Evolutionary conservation across 768 basidiomycete genomes (phyloP), one percentile per base, ranked within the genome.

Genomic region (Dentipellis fragilis): DNA sequence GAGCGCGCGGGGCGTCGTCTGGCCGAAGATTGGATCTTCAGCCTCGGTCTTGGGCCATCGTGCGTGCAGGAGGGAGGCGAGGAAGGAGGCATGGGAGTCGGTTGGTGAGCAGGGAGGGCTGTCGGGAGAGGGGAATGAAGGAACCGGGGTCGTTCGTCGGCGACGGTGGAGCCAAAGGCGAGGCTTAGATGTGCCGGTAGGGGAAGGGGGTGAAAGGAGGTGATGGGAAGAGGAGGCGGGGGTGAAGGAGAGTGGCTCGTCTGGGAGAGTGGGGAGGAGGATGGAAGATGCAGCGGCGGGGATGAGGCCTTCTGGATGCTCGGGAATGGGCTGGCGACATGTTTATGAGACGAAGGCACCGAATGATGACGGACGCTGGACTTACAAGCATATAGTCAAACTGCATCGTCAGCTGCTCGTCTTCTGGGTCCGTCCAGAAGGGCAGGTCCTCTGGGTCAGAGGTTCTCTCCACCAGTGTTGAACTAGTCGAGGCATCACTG

Each of bases 81-180:
- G 61, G 52, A 62, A 57, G 54, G 58, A 59, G 23, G 56, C 52
- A 6, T 54, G 56, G 10, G 56, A 11, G 45, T 62, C 59, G 9
- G 60, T 55, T 2, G 60, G 59, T 23, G 59, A 37, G 4, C 55
- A 45, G 3, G 60, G 55, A 4, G 51, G 58, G 46, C 42, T 54
- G 50, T 45, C 64, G 57, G 19, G 67, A 50, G n/a, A 59, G 29
- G 29, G 29, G 29, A 29, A 29, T 29, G 29, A 29, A 29, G 29
- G 29, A 6, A 29, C 29, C 16, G 45, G 62, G 54, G 45, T 71
- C 59, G 10, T 71, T 66, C 62, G 69, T 73, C 48, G 75, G 73
- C 68, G 71, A 46, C 77, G 73, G 59, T 77, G 76, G 48, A 79
- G 69, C 77, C 77, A 79, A 61, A 76, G 74, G 19, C 72, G 71